Conservation (phyloP, 1,139 yeast genomes). For the Nakaseomyces sp. region DNA sequence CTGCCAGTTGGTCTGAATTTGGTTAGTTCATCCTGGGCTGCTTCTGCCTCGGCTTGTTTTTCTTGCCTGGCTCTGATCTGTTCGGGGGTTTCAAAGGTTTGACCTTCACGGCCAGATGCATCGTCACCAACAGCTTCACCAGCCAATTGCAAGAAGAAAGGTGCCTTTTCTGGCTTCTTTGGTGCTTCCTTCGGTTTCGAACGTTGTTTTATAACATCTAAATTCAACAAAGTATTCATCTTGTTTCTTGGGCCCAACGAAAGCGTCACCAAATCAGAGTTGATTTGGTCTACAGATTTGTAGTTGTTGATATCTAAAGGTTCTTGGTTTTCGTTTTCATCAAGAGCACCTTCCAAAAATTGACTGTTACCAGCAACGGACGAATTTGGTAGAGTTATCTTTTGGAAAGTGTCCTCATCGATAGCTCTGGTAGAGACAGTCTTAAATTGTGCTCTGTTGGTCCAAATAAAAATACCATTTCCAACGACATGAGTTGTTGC, state of each 20-base stretch:
- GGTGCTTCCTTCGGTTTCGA: slow-evolving; percentile 88
- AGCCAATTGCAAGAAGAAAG: slow-evolving; percentile 63
- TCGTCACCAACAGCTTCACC: slow-evolving; percentile 65
- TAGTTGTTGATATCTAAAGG: slow-evolving; percentile 34
- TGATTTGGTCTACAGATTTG: slow-evolving; percentile 58
- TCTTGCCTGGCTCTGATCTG: slow-evolving; percentile 13
- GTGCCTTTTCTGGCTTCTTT: slow-evolving; percentile 75
- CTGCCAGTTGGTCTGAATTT: slow-evolving; percentile 30
- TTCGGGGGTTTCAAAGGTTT: slow-evolving; percentile 19
- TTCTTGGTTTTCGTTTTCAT: slow-evolving; percentile 21
- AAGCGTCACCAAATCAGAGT: slow-evolving; percentile 56
- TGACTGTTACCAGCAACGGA: slow-evolving; percentile 76
- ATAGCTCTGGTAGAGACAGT: slow-evolving; percentile 64
- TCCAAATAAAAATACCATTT: slow-evolving; percentile 88
- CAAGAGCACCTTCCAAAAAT: slow-evolving; percentile 70
- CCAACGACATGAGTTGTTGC: slow-evolving; percentile 92
- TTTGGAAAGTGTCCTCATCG: slow-evolving; percentile 62
- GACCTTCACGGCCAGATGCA: slow-evolving; percentile 54
- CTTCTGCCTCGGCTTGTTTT: slow-evolving; percentile 11
- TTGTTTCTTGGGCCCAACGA: slow-evolving; percentile 71
- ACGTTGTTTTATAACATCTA: slow-evolving; percentile 77
- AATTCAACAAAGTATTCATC: slow-evolving; percentile 66
- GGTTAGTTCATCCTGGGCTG: slow-evolving; percentile 23
- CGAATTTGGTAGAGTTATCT: slow-evolving; percentile 60
- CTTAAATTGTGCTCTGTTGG: slow-evolving; percentile 77